These are phyloP conservation scores for Alopecurus myosuroides DNA, from an alignment of 176 grass and related monocot species.

Conservation along the genomic window DNA sequence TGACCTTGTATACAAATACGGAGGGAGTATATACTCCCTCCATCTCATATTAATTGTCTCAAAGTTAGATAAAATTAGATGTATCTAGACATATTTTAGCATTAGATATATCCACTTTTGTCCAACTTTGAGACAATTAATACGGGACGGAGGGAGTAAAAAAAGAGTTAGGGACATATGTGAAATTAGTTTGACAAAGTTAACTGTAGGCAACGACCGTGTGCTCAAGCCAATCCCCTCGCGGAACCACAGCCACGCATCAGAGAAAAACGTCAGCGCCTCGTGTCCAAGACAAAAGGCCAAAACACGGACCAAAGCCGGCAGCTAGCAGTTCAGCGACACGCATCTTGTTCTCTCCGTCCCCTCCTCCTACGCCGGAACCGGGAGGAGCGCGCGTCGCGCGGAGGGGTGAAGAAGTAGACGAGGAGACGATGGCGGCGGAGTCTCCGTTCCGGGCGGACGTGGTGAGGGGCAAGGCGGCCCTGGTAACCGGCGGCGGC, in stretches of 20 bases:
- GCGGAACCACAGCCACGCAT: not conserved
- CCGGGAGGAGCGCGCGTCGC: not conserved
- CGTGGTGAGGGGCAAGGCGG: conserved; percentile 68
- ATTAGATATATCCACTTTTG: too few species aligned
- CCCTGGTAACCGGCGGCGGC: conserved; percentile 78
- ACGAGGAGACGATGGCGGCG: not conserved
- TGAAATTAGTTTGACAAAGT: too few species aligned
- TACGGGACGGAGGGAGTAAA: too few species aligned
- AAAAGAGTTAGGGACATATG: too few species aligned
- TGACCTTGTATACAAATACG: too few species aligned
- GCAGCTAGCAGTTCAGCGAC: not conserved
- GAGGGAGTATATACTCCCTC: too few species aligned
- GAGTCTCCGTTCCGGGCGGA: conserved; percentile 73
- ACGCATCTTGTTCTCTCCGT: not conserved
- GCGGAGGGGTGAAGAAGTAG: not conserved
- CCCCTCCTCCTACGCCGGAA: not conserved
- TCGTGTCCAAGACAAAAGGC: not conserved
- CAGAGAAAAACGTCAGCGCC: not conserved
- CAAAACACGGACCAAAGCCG: not conserved
- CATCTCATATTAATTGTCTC: too few species aligned
- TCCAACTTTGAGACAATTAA: too few species aligned
- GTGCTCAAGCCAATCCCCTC: not conserved
- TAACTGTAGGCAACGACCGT: too few species aligned
- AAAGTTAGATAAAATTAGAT: too few species aligned
- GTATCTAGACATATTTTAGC: too few species aligned